Conservation (phyloP, 192 early-diverging fungal genomes). For the Coemansia sp. region DNA sequence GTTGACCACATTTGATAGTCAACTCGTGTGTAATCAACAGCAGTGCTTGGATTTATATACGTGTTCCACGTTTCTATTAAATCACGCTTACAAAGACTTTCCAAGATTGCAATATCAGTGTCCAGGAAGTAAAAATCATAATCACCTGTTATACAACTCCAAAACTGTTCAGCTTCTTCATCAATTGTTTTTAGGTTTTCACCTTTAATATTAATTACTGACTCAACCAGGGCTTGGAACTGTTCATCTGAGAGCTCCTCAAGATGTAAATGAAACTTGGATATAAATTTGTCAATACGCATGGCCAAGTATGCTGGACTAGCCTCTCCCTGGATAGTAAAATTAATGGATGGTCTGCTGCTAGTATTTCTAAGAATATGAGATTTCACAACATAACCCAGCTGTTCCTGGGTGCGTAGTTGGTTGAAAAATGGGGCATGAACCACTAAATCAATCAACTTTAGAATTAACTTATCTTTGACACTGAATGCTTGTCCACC, state of each 20-base stretch:
- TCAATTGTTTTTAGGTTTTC: slow-evolving; percentile 70
- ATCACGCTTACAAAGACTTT: slow-evolving; percentile 14
- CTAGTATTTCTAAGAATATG: too few relatives aligned
- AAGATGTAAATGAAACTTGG: slow-evolving; percentile 32
- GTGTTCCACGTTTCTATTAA: slow-evolving; percentile 31
- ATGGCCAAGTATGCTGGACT: slow-evolving; percentile 74
- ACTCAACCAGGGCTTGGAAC: slow-evolving; percentile 59
- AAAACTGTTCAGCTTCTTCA: slow-evolving; percentile 62
- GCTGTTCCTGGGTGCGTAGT: slow-evolving; percentile 83
- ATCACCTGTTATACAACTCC: slow-evolving; percentile 59
- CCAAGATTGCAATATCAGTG: slow-evolving; percentile 3
- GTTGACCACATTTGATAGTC: slow-evolving; percentile 25
- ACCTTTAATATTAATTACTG: slow-evolving; percentile 55
- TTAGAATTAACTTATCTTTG: slow-evolving; percentile 54
- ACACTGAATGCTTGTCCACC: slow-evolving; percentile 58
- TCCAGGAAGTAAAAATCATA: slow-evolving; percentile 70
- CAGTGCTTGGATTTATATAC: slow-evolving; percentile 31
- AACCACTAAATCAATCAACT: slow-evolving; percentile 65
- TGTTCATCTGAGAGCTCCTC: slow-evolving; percentile 26
- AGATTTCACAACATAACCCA: slow-evolving; percentile 57
- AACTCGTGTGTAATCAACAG: slow-evolving; percentile 24
- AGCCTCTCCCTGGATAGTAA: slow-evolving; percentile 79
- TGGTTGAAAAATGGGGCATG: slow-evolving; percentile 70
- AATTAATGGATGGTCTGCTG: slow-evolving; percentile 26
- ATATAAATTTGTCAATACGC: slow-evolving; percentile 77